Evolutionary conservation across 306 rosid species (phyloP), one percentile per base, ranked within the genome.

Genomic region (Notholithocarpus densiflorus): DNA sequence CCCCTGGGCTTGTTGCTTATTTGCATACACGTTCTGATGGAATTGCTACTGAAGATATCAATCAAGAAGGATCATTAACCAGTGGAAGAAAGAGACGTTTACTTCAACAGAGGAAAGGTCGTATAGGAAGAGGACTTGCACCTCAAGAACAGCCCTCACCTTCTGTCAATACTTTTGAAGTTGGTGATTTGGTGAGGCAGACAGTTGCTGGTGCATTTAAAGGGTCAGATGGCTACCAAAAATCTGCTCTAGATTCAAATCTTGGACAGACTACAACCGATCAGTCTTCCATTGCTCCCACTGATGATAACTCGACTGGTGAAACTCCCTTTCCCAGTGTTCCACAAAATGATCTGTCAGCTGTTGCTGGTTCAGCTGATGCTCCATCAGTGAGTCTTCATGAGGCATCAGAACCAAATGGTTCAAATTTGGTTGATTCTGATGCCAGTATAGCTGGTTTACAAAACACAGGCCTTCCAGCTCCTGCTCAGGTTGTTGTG

Each of bases 1-100:
- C 99, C 76, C 99, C 99, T 57, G 99, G 98, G 13, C 98, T 96
- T 73, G 99, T 96, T 86, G 99, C 99, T 79, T 96, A 96, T 89
- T 80, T 96, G 85, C 98, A 91, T 86, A 93, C 99, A 68, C 94
- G 94, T 73, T 86, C 91, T 77, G 99, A 93, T 77, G 98, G 89
- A 81, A 84, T 68, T 79, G 82, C 75, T 32, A 73, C 76, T 20
- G 97, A 90, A 82, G 98, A 93, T 20, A 74, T 82, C 32, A 84
- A 84, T 78, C 94, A 79, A 81, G 99, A 93, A 71, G 97, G 83
- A 64, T 96, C 92, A 61, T 87, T 86, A 78, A 84, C 68, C 40
- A 84, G 92, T 84, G 89, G 86, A 91, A 93, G 97, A 85, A 92
- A 88, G 83, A 84, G 90, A 43, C 98, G 96, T 68, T 82, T 96